Evolutionary conservation across 1,139 yeast species (phyloP), one percentile per base, ranked within the genome.

Genomic region (Candida glucosophila): DNA sequence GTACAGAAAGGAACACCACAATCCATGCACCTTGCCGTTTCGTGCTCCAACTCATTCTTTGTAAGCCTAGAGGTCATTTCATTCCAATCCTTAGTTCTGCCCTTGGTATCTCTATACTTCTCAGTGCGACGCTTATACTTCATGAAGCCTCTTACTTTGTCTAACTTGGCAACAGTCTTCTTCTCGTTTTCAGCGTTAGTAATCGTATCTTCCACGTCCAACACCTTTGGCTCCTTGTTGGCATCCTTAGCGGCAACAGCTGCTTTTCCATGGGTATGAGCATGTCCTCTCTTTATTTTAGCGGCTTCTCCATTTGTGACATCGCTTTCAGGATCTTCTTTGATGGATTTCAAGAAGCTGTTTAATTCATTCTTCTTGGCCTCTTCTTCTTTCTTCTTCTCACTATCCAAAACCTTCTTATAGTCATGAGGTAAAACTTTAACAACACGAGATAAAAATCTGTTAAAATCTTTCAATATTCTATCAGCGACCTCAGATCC

Each of bases 1-100:
- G 92, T 93, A 67, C 98, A 90, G 73, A 88, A 90, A 34, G 98
- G 98, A 44, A 90, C 94, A 64, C 98, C 98, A 67, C 98, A 90
- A 59, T 90, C 98, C 95, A 90, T 90, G 71, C 98, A 90, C 58
- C 98, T 76, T n/a, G 97, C 96, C 31, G 97, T 83, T 63, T 90
- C 97, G 49, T 70, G 71, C 50, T 77, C 73, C 49, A 90, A 77
- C 41, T 90, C 97, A 29, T 81, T 88, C 56, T 81, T 80, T 34
- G 86, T 66, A 41, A 90, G 68, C 36, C 95, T 76, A 11, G 73
- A 60, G 12, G 93, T 77, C 57, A 90, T 70, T 60, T 90, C 98
- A 40, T 79, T 74, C 97, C 97, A 90, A 56, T 90, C 97, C 47
- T 67, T 68, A 31, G 88, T 69, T 58, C 98, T 78, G 22, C 72